A percentile compares a stretch with the other conserved stretches of the same genome.
Conservation (phyloP, 129 eudicot species). For the Centrapalus pauciflorus region DNA sequence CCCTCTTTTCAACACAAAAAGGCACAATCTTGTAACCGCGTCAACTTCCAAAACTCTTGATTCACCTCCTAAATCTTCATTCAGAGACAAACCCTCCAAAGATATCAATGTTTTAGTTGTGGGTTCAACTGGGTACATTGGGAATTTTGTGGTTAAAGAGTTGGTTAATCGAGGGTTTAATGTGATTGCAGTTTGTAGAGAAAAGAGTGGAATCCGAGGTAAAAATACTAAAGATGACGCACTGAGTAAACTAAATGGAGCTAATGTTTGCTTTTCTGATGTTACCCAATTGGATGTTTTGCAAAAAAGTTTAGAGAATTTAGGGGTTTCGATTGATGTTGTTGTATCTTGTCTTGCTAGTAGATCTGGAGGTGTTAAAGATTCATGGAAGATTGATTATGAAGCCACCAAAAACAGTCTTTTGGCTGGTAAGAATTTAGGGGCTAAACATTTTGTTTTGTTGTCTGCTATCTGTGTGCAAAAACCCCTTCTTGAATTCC, state of each 20-base stretch:
- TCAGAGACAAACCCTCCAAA: conserved; percentile 59
- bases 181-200: conserved; percentile 87
- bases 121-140: conserved; percentile 96
- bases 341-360: conserved; percentile 94
- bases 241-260: conserved; percentile 52
- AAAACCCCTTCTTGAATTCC: conserved; percentile 92
- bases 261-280: conserved; percentile 88
- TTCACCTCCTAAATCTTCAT: conserved; percentile 45
- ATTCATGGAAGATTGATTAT: conserved; percentile 85
- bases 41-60: conserved; percentile 31
- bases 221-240: conserved; percentile 67
- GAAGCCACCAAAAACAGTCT: conserved; percentile 90
- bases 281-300: conserved; percentile 63
- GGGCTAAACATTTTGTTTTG: conserved; percentile 83
- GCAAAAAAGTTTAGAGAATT: conserved; percentile 46
- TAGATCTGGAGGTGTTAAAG: conserved; percentile 85
- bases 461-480: conserved; percentile 95
- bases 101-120: conserved; percentile 84
- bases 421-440: conserved; percentile 60
- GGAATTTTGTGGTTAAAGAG: conserved; percentile 78
- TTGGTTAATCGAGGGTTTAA: conserved; percentile 82
- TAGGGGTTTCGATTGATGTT: conserved; percentile 71
- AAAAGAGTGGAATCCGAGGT: conserved; percentile 79
- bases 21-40: conserved; percentile 29
- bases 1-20: conserved; percentile 26